Conservation (phyloP, 2,329 filamentous ascomycete species). For the Eutypa lata region DNA sequence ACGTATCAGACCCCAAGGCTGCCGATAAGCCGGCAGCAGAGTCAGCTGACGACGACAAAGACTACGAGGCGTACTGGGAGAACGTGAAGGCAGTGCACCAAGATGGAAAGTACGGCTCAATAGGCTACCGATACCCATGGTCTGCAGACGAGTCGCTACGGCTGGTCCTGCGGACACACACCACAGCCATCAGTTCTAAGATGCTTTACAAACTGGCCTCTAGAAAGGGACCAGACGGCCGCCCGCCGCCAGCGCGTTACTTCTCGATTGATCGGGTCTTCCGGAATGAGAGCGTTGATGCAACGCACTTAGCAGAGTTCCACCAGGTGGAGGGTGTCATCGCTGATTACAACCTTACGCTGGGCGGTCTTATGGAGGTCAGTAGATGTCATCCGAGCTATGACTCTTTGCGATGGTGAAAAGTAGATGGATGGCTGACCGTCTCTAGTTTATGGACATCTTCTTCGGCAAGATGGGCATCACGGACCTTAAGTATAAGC, state of each 20-base stretch:
- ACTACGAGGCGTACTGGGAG: slow-evolving; percentile 85
- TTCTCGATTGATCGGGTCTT: slow-evolving; percentile 99
- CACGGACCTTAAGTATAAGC: slow-evolving; percentile 83
- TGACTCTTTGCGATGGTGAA: background rate
- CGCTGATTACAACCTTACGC: slow-evolving; percentile 88
- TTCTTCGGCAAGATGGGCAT: slow-evolving; percentile 98
- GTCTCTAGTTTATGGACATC: slow-evolving; percentile 69
- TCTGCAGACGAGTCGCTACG: slow-evolving; percentile 79
- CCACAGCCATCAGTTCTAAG: slow-evolving; percentile 85
- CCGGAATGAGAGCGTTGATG: slow-evolving; percentile 92
- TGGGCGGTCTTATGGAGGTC: slow-evolving; percentile 80
- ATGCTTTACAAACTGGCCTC: slow-evolving; percentile 88
- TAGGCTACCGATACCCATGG: slow-evolving; percentile 96
- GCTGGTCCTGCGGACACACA: slow-evolving; percentile 92
- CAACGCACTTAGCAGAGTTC: slow-evolving; percentile 95
- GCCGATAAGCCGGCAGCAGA: slow-evolving; percentile 67
- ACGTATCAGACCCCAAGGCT: slow-evolving; percentile 82
- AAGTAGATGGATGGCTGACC: background rate
- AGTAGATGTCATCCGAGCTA: background rate
- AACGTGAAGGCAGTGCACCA: slow-evolving; percentile 86
- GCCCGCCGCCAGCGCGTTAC: slow-evolving; percentile 73
- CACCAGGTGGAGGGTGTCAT: slow-evolving; percentile 99
- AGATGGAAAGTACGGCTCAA: slow-evolving; percentile 86
- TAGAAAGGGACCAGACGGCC: slow-evolving; percentile 69
- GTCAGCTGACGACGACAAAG: slow-evolving; percentile 52